Conservation (phyloP, 2,329 filamentous ascomycete species). For the Penicillium sp. region DNA sequence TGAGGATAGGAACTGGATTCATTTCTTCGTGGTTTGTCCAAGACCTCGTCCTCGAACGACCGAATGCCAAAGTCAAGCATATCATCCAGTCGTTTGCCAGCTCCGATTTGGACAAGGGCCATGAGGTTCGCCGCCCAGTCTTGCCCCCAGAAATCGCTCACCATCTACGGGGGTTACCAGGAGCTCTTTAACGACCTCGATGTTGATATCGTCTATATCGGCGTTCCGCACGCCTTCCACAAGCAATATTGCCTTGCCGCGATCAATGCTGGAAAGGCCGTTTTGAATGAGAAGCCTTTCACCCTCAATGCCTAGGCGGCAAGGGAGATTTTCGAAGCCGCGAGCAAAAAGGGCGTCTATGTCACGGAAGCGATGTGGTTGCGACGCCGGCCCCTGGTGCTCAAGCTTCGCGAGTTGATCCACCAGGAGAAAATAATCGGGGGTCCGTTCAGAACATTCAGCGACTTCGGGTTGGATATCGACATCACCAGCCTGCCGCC, state of each 20-base stretch:
- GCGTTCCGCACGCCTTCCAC: constrained; percentile 83
- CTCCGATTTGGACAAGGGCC: too few relatives aligned
- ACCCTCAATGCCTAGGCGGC: constrained; percentile 77
- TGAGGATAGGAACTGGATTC: too few relatives aligned
- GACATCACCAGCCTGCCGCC: too few relatives aligned
- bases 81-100: too few relatives aligned
- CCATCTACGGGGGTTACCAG: constrained; percentile 1
- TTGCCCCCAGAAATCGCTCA: too few relatives aligned
- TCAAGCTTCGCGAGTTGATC: constrained; percentile 68
- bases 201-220: constrained; percentile 81
- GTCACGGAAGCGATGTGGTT: constrained; percentile 85
- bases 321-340: constrained; percentile 68
- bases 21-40: too few relatives aligned
- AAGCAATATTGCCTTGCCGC: constrained; percentile 83
- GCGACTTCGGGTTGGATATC: too few relatives aligned
- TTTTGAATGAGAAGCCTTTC: constrained; percentile 83
- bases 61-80: too few relatives aligned
- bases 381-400: constrained; percentile 76
- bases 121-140: too few relatives aligned
- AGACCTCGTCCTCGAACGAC: too few relatives aligned
- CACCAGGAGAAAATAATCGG: constrained; percentile 54
- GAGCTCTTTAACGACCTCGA: constrained; percentile 74
- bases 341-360: constrained; percentile 70
- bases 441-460: constrained; percentile 54
- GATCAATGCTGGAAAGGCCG: constrained; percentile 76